Base-by-base conservation (phyloP, 208 protist species). In the Vickermania spadyakhi region DNA sequence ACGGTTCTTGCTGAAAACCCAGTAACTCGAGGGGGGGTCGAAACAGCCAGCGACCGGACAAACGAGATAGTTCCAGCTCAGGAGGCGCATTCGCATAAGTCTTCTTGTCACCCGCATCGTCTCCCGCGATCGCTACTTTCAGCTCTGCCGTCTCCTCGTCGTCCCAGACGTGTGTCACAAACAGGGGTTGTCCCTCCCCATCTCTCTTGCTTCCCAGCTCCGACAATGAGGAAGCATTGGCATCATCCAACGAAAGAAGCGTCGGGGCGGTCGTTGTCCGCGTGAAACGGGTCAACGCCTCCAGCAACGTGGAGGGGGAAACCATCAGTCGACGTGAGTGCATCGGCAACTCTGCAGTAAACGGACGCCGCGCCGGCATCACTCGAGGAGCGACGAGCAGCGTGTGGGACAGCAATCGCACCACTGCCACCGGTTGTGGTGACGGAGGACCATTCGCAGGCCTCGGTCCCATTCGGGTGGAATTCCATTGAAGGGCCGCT, bases 281-380 rank as follows among this genome's bases (percentile, higher is more conserved):
- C 11, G 36, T n/a, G 36, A 18, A 45, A 45, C 7, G 11, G 36
- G 18, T 45, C 36, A 18, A 22, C n/a, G 21, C n/a, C 13, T 26
- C 11, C 7, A 27, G 21, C 7, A 27, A 7, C 21, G 51, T 22
- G 25, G 30, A 82, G 5, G 84, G 75, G 27, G 60, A 2, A 25
- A 92, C 75, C n/a, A 49, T 25, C 63, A 72, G 76, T 18, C 61
- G 75, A 0, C 66, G 68, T 28, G 62, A 66, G 66, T 90, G 74
- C 88, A 94, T 94, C 29, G 88, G 82, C 18, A 94, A 62, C 53
- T 74, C 62, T 3, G 91, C 53, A 4, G 50, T 30, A 2, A 90
- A 58, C 28, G 52, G 36, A 2, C 49, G 25, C 22, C 83, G 87
- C 51, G 81, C 74, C 41, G 59, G 64, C 0, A 73, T 62, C 41